Evolutionary conservation across 2,329 filamentous ascomycete genomes (phyloP).

Genomic region (Beauveria sp.): DNA sequence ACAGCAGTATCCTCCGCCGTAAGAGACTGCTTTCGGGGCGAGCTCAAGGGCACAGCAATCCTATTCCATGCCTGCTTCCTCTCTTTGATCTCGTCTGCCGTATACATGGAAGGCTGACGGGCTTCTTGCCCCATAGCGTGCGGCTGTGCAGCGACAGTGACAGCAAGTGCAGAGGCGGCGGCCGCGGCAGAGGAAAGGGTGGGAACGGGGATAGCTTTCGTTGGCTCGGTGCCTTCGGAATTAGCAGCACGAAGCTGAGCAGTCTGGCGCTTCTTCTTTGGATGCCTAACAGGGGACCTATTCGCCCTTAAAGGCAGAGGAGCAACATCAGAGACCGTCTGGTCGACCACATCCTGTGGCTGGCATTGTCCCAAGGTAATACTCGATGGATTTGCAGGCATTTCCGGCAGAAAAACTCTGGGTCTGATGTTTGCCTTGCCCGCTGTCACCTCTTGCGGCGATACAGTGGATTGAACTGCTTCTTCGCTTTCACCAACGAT

Average conservation of each 20-base stretch:
- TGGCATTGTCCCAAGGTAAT: not conserved
- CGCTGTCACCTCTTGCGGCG: not conserved
- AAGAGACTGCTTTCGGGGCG: constrained; percentile 12
- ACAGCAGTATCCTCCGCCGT: not conserved
- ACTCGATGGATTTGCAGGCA: not conserved
- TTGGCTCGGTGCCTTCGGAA: not conserved
- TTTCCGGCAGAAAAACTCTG: constrained; percentile 1
- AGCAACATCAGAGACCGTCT: not conserved
- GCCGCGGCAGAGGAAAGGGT: not conserved
- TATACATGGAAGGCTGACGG: constrained; percentile 18
- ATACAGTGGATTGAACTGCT: not conserved
- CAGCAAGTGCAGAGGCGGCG: not conserved
- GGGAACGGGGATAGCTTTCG: not conserved
- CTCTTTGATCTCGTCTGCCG: constrained; percentile 23
- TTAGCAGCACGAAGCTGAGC: not conserved
- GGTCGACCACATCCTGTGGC: not conserved
- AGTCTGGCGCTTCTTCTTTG: not conserved
- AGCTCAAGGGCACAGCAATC: constrained; percentile 26
- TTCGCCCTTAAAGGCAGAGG: not conserved
- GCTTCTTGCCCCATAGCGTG: not conserved
- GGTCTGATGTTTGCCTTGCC: not conserved
- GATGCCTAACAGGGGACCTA: not conserved
- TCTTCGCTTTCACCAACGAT: not conserved
- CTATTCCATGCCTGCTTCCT: constrained; percentile 26
- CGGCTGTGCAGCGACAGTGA: not conserved